Conservation (phyloP, 177 flowering plant genomes). For the Vitis hybrid region DNA sequence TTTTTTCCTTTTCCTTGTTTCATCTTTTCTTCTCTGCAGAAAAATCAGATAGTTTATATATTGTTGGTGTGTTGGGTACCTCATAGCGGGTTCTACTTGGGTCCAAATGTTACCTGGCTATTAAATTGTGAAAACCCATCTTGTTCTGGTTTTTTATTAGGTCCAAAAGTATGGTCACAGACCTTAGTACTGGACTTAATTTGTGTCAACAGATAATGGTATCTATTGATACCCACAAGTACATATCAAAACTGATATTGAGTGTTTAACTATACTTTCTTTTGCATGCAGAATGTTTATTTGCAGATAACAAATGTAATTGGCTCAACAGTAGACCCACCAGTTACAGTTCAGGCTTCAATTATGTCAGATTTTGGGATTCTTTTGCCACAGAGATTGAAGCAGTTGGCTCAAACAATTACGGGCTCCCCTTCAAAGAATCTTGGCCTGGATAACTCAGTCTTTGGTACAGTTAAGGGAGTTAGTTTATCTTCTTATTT, state of each 20-base stretch:
- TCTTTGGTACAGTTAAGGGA: constrained; percentile 77
- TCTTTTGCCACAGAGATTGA: constrained; percentile 61
- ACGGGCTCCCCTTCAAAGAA: constrained; percentile 47
- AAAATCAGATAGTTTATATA: not conserved
- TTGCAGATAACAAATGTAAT: constrained; percentile 51
- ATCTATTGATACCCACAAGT: not conserved
- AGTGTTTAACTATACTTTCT: constrained; percentile 1
- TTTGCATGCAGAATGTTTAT: constrained; percentile 47
- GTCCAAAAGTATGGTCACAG: not conserved
- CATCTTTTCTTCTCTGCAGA: no score
- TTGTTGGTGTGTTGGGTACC: not conserved
- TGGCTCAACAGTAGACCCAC: constrained; percentile 66
- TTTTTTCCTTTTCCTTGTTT: no score
- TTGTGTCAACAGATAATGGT: not conserved
- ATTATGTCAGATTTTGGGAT: constrained; percentile 48
- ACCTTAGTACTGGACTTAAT: not conserved
- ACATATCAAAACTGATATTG: not conserved
- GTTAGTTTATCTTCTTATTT: constrained; percentile 58
- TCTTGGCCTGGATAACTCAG: constrained; percentile 72
- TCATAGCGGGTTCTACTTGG: not conserved
- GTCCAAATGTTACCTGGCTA: not conserved
- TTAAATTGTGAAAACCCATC: not conserved
- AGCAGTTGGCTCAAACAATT: constrained; percentile 68
- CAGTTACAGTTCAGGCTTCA: constrained; percentile 65
- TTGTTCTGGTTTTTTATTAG: not conserved